These are phyloP conservation scores for Xylariaceae sp. DNA, from an alignment of 2,329 filamentous ascomycete genomes.

Conservation along the genomic window DNA sequence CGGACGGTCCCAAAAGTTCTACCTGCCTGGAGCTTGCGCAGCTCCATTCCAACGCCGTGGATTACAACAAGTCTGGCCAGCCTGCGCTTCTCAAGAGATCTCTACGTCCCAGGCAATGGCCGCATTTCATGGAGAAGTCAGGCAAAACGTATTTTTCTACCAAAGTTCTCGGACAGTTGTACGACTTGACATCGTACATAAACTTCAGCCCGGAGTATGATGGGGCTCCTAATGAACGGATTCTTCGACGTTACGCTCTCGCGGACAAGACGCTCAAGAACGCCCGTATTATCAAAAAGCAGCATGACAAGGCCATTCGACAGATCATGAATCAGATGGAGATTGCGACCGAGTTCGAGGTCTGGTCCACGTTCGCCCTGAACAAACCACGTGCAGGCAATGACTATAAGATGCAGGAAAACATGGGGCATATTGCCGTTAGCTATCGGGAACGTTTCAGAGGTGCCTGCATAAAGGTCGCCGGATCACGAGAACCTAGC, in stretches of 20 bases:
- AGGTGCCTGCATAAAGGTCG: slow-evolving; percentile 59
- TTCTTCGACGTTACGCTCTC: slow-evolving; percentile 60
- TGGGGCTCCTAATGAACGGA: slow-evolving; percentile 68
- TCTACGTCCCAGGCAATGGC: slow-evolving; percentile 62
- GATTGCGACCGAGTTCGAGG: slow-evolving; percentile 83
- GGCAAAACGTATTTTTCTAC: slow-evolving; percentile 59
- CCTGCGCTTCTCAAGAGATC: slow-evolving; percentile 63
- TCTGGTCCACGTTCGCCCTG: slow-evolving; percentile 83
- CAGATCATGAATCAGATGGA: slow-evolving; percentile 82
- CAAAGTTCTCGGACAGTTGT: slow-evolving; percentile 75
- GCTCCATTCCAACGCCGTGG: slow-evolving; percentile 86
- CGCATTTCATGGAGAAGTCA: slow-evolving; percentile 81
- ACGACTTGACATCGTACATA: slow-evolving; percentile 65
- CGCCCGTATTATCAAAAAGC: slow-evolving; percentile 63
- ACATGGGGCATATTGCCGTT: slow-evolving; percentile 65
- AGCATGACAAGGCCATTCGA: slow-evolving; percentile 73
- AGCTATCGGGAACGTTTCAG: slow-evolving; percentile 67
- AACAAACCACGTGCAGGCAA: slow-evolving; percentile 65
- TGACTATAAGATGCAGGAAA: slow-evolving; percentile 86
- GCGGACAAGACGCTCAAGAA: slow-evolving; percentile 49
- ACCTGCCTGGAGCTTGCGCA: slow-evolving; percentile 72
- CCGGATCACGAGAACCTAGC: slow-evolving; percentile 54
- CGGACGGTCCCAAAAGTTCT: slow-evolving; percentile 59
- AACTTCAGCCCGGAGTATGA: slow-evolving; percentile 72
- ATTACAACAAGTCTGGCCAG: slow-evolving; percentile 87